Evolutionary conservation across 2,329 filamentous ascomycete genomes (phyloP).

Genomic region (Dichotomopilus funicola): DNA sequence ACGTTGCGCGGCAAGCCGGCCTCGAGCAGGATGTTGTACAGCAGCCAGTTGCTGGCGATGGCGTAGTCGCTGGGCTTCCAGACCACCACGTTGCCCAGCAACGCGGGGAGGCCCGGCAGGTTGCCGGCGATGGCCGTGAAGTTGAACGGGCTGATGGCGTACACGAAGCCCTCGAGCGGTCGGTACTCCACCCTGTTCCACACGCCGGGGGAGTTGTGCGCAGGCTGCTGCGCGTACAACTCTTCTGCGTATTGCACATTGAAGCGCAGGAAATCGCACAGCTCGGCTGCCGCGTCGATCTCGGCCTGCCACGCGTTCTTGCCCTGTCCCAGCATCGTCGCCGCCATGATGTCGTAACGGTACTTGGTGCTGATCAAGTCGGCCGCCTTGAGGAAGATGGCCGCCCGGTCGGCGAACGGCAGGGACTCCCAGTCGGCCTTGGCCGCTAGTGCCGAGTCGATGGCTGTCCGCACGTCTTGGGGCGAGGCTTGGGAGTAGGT

Average conservation of each 20-base stretch:
- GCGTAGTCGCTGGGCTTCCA: conserved; percentile 95
- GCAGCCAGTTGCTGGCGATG: conserved; percentile 83
- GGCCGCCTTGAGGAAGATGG: conserved; percentile 92
- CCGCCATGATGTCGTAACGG: conserved; percentile 91
- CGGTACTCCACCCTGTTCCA: conserved; percentile 92
- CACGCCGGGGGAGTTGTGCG: conserved; percentile 72
- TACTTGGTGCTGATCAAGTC: conserved; percentile 89
- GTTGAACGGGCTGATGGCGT: conserved; percentile 92
- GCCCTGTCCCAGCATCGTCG: conserved; percentile 92
- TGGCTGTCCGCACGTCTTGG: conserved; percentile 70
- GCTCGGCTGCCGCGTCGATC: conserved; percentile 89
- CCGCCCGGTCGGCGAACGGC: conserved; percentile 84
- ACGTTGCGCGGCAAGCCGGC: conserved; percentile 84
- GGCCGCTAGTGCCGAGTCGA: conserved; percentile 77
- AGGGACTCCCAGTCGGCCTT: conserved; percentile 80
- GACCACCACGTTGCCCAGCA: conserved; percentile 90
- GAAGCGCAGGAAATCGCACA: conserved; percentile 89
- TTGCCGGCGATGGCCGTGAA: conserved; percentile 94
- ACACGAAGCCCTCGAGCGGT: conserved; percentile 89
- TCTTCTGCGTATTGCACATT: conserved; percentile 92
- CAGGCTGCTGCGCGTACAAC: conserved; percentile 79
- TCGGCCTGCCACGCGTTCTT: conserved; percentile 99
- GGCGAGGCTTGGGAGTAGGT: conserved; percentile 77
- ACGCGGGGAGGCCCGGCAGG: conserved; percentile 70
- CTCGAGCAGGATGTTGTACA: conserved; percentile 86